phyloP scores from a whole-genome alignment of 1,139 yeast species.

The Hansenula anomala region DNA sequence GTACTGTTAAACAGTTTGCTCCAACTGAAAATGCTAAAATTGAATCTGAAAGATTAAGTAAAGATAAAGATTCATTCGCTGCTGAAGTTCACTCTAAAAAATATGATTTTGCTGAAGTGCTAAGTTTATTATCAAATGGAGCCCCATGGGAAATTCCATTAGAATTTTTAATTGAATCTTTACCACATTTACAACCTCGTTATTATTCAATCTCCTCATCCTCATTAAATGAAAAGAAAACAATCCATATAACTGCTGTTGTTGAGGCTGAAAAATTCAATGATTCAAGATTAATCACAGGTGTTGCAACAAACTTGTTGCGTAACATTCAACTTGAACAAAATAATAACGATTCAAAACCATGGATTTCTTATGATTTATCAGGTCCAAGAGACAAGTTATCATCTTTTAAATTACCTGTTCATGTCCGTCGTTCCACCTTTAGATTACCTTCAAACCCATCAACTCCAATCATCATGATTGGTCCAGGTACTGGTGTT shows the following conservation, averaged over 20 bases:
- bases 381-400: slow-evolving; percentile 76
- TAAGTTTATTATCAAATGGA: slow-evolving; percentile 58
- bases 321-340: slow-evolving; percentile 66
- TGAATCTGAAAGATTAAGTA: slow-evolving; percentile 50
- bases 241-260: slow-evolving; percentile 83
- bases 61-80: slow-evolving; percentile 67
- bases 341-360: slow-evolving; percentile 40
- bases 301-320: slow-evolving; percentile 89
- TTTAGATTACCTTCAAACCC: slow-evolving; percentile 92
- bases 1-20: slow-evolving; percentile 78
- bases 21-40: slow-evolving; percentile 60
- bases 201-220: slow-evolving; percentile 96
- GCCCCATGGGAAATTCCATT: slow-evolving; percentile 80
- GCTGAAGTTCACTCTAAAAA: slow-evolving; percentile 53
- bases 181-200: slow-evolving; percentile 86
- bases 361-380: slow-evolving; percentile 61
- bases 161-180: slow-evolving; percentile 74
- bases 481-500: slow-evolving; percentile 98
- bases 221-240: slow-evolving; percentile 68
- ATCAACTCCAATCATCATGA: slow-evolving; percentile 77
- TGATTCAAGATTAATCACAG: slow-evolving; percentile 34
- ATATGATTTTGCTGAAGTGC: slow-evolving; percentile 73
- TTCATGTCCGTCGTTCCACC: slow-evolving; percentile 91
- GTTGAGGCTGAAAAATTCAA: slow-evolving; percentile 50
- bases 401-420: slow-evolving; percentile 60